Conservation (phyloP, 2,329 filamentous ascomycete genomes). For the Penicillium sp. region DNA sequence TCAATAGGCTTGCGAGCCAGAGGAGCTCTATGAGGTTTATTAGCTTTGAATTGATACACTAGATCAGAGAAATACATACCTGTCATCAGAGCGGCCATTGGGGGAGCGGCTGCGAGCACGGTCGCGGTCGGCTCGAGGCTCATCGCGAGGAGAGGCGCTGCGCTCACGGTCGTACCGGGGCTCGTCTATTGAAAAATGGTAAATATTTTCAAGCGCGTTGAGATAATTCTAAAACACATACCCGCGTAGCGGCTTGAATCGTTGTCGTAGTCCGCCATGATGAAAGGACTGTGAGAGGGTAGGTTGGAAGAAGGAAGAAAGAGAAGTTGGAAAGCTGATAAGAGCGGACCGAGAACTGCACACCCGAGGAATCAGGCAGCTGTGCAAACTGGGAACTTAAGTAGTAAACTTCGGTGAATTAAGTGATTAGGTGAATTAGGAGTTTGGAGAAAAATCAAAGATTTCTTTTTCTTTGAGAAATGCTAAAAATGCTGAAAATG, state of each 20-base stretch:
- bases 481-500: too few species aligned
- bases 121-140: constrained; percentile 50
- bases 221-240: constrained; percentile 39
- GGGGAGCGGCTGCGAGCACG: constrained; percentile 65
- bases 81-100: constrained; percentile 55
- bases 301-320: constrained; percentile 24
- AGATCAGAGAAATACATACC: constrained; percentile 39
- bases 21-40: constrained; percentile 39
- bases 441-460: background rate
- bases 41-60: background rate
- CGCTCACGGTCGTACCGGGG: constrained; percentile 65
- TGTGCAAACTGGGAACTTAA: background rate
- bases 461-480: background rate
- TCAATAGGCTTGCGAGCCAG: constrained; percentile 46
- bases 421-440: background rate
- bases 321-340: constrained; percentile 21
- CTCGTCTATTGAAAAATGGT: constrained; percentile 48
- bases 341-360: constrained; percentile 17
- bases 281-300: constrained; percentile 21
- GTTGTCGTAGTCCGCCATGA: constrained; percentile 61
- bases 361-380: constrained; percentile 16
- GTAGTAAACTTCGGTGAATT: background rate
- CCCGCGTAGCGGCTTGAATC: constrained; percentile 66
- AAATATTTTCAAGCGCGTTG: background rate
- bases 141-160: constrained; percentile 64